Conservation (phyloP, 345 rosid genomes). For the Murraya paniculata region DNA sequence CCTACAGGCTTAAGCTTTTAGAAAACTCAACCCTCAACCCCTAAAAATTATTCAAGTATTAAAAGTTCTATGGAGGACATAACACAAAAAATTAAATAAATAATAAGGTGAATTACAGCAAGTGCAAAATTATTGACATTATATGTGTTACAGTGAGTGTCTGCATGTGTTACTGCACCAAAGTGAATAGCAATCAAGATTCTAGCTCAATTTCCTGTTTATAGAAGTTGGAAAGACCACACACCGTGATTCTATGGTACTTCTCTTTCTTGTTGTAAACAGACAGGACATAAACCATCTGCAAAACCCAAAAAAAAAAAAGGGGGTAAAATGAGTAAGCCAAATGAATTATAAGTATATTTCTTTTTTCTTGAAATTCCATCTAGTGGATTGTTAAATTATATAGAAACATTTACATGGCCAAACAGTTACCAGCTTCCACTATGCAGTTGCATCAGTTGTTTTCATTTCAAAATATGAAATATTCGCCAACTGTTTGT, state of each 20-base stretch:
- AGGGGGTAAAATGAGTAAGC: not conserved
- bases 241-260: slow-evolving; percentile 76
- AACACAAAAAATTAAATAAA: not conserved
- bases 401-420: not conserved
- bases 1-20: not conserved
- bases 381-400: not conserved
- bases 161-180: not conserved
- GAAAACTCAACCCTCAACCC: not conserved
- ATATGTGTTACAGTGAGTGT: not conserved
- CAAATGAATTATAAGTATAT: not conserved
- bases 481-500: not conserved
- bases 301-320: slow-evolving; percentile 25
- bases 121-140: not conserved
- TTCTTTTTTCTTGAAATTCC: not conserved
- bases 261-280: slow-evolving; percentile 96
- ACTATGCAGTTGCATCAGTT: not conserved
- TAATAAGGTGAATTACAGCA: not conserved
- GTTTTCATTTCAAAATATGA: not conserved
- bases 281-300: slow-evolving; percentile 96
- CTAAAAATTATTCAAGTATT: not conserved
- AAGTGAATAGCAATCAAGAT: slow-evolving; percentile 2
- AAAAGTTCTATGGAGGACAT: not conserved
- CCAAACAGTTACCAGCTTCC: not conserved
- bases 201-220: not conserved
- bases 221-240: slow-evolving; percentile 21